Base-by-base conservation (phyloP, 2,329 filamentous ascomycete genomes). In the Aspergillus udagawae region DNA sequence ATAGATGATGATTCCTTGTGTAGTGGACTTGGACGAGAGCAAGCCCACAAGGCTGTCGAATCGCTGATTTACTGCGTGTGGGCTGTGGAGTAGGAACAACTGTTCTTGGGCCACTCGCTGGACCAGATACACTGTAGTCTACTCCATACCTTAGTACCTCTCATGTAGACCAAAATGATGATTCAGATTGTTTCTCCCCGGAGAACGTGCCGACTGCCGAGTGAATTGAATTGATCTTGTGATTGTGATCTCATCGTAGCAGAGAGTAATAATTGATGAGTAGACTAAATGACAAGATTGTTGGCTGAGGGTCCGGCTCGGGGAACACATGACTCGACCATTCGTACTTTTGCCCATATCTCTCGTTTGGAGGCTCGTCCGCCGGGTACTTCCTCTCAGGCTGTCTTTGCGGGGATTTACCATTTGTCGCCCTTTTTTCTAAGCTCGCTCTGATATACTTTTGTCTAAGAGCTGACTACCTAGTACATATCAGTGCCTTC, bases 1-100 rank as follows among this genome's bases (percentile, higher is more conserved):
- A 38, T 38, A 3, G 14, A 14, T 6, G 32, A 7, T 17, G 14
- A 38, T 38, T 38, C 14, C 14, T 7, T 38, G 14, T 5, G n/a
- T 17, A 7, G 32, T 17, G 32, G 32, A 38, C 32, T 17, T 38
- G 32, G 32, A 38, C 14, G 32, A 14, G 14, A 38, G n/a, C 32
- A 44, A 44, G 27, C 17, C 56, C 42, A 62, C 60, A 62, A 62
- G 60, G 60, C 60, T 62, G 57, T 52, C 56, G 49, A 55, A 58
- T 58, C 52, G 52, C 12, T 9, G 20, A n/a, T 45, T 42, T 28
- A 38, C 35, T 51, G 29, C 28, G 47, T 51, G 51, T 53, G 52
- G 57, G 58, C 56, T 56, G 50, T 56, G 29, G 44, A 58, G 49
- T 21, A 20, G 8, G 8, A 10, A 21, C n/a, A 10, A 10, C 20